phyloP scores from a whole-genome alignment of 805 yeast species.

The Zygotorulaspora danielsina region DNA sequence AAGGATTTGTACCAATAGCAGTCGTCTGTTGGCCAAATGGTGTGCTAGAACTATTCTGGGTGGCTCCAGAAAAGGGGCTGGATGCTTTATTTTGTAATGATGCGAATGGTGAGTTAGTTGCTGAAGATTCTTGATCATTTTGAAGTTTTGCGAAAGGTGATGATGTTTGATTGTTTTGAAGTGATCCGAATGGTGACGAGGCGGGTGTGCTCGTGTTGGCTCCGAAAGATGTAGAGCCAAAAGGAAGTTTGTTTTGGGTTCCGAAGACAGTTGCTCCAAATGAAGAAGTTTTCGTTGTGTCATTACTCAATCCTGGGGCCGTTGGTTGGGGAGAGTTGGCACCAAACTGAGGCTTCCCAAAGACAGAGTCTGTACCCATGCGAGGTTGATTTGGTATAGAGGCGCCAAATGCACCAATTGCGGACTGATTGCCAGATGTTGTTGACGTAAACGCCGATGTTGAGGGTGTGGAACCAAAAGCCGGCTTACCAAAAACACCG shows the following conservation, averaged over 20 bases:
- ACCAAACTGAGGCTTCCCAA: slow-evolving; percentile 28
- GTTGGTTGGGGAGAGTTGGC: slow-evolving; percentile 2
- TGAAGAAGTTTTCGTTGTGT: slow-evolving; percentile 20
- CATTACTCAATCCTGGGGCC: slow-evolving; percentile 9
- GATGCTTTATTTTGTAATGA: slow-evolving; percentile 4
- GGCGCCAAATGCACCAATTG: slow-evolving; percentile 8
- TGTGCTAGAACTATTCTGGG: not conserved
- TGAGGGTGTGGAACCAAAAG: slow-evolving; percentile 15
- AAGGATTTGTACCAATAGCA: not conserved
- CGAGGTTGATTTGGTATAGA: slow-evolving; percentile 3
- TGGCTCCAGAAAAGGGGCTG: not conserved
- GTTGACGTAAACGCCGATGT: slow-evolving; percentile 25
- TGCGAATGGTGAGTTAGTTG: slow-evolving; percentile 12
- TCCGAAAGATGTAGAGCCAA: slow-evolving; percentile 9
- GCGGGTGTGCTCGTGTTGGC: slow-evolving; percentile 8
- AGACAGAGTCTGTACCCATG: slow-evolving; percentile 8
- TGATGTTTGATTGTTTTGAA: not conserved
- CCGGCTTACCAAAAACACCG: slow-evolving; percentile 20
- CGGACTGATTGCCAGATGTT: not conserved
- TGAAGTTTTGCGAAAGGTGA: slow-evolving; percentile 9
- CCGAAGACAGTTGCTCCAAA: slow-evolving; percentile 28
- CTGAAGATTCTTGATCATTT: not conserved
- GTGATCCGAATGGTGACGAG: slow-evolving; percentile 6
- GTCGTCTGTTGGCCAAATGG: not conserved
- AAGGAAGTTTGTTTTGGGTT: slow-evolving; percentile 9